Evolutionary conservation across 83 land plant species (phyloP), one percentile per base, ranked within the genome.

Genomic region (Diphasiastrum complanatum): DNA sequence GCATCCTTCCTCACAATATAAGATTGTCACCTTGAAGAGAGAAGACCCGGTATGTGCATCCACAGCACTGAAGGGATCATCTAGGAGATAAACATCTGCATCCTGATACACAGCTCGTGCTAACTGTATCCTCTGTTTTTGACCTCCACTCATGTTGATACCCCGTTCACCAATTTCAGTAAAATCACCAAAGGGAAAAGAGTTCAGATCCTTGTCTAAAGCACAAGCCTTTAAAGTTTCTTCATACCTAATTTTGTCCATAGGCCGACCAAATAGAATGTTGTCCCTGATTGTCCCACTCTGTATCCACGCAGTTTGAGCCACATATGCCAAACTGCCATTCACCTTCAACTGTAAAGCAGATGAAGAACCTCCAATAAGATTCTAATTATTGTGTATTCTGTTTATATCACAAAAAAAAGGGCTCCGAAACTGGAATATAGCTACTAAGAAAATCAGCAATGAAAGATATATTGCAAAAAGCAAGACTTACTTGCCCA

Each of bases 31-130:
- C 57, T 85, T 69, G 52, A 85, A 85, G 0, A 88, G 77, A 36
- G 36, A 28, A 49, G 84, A 60, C 49, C 78, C 84, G 6, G 95
- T 89, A 31, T 85, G 95, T 10, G 95, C 95, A 85, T 89, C 90
- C 0, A 89, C 85, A 36, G 90, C 91, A 61, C 91, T 89, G 56
- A 89, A 89, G 14, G 81, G 78, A 48, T 89, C 95, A 67, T 89
- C 95, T 0, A 89, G 81, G 25, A 89, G 79, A 68, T 89, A 89
- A 5, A 76, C 67, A 72, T 89, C 95, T 22, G 79, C 74, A 72
- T 89, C 90, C 43, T 72, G 74, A 63, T 82, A 89, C 18, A 88
- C 82, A 23, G 95, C 90, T 53, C 95, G 53, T 5, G 95, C 95
- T 14, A 88, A 82, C 58, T 88, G 95, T 51, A 88, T 75, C 66